Base-by-base conservation (phyloP, 805 yeast species). In the Blastobotrys muscicola region DNA sequence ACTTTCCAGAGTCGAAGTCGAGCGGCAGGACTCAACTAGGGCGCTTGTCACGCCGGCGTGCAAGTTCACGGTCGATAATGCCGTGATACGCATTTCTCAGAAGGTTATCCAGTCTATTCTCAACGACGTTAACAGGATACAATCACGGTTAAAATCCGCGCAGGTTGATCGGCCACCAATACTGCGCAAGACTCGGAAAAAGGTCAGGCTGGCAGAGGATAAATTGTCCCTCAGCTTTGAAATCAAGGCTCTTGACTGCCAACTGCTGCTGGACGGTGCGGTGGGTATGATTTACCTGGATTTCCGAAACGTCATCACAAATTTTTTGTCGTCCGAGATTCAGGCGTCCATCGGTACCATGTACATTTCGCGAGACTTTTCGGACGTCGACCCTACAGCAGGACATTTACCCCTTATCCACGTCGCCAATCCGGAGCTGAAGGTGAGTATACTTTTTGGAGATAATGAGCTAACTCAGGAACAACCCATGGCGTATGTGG, bases 401-500 rank as follows among this genome's bases (percentile, higher is more conserved):
- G 49, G 47, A 7, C 36, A 45, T 14, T 14, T 37, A 6, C 33
- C 54, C 2, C 33, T 53, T 5, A 34, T 51, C 1, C 53, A 50
- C 38, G 30, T 9, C 5, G 51, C 53, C 10, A 49, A 48, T 36
- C 46, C 50, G 9, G 46, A 39, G 12, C 20, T 39, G 14, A 44
- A 44, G 42, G 50, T 44, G 39, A 34, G 49, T 38, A 10, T 12
- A 11, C 15, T 26, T 20, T 20, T 20, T 20, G 26, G 26, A 20
- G 26, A 20, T 20, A 6, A 4, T 4, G 26, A 20, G 10, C 34
- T 32, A 30, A 41, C 15, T 12, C 29, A 53, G 32, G 59, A 61
- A 8, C 51, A 58, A 6, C 78, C 78, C 1, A 56, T 69, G 44
- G 47, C 75, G 1, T 67, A 69, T 2, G 43, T 71, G 11, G 69